A percentile compares a stretch with the other conserved stretches of the same genome.
Evolutionary conservation across 2,329 filamentous ascomycete species (phyloP).

Genomic region (Aspergillus novofumigatus): DNA sequence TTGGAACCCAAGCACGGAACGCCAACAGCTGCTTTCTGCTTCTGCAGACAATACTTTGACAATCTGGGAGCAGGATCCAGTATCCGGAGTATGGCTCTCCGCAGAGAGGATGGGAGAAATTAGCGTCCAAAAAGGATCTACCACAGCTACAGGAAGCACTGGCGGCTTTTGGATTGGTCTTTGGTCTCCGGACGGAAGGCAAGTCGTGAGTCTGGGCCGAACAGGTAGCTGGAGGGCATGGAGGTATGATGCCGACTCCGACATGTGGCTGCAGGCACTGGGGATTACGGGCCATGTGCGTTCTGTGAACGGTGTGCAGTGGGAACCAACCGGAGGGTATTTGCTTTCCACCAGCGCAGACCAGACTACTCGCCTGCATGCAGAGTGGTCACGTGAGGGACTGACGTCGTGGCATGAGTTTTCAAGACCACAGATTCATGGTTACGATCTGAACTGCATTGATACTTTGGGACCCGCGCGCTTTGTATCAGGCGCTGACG

Average conservation of each 20-base stretch:
- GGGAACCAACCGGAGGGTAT: slow-evolving; percentile 78
- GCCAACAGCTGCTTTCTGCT: slow-evolving; percentile 73
- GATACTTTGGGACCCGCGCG: slow-evolving; percentile 67
- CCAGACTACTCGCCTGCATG: slow-evolving; percentile 86
- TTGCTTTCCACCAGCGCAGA: slow-evolving; percentile 85
- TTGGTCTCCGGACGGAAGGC: slow-evolving; percentile 74
- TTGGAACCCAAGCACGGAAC: slow-evolving; percentile 60
- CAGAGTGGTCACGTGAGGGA: slow-evolving; percentile 62
- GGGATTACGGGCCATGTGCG: slow-evolving; percentile 81
- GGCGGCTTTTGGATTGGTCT: slow-evolving; percentile 96
- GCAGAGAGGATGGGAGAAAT: slow-evolving; percentile 84
- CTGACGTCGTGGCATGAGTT: slow-evolving; percentile 84
- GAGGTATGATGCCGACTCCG: slow-evolving; percentile 58
- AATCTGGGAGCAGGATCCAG: slow-evolving; percentile 82
- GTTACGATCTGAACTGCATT: slow-evolving; percentile 95
- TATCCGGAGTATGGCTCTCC: slow-evolving; percentile 88
- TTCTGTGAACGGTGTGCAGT: slow-evolving; percentile 75
- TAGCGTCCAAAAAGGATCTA: slow-evolving; percentile 89
- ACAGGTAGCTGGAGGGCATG: slow-evolving; percentile 93
- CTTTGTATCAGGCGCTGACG: slow-evolving; percentile 93
- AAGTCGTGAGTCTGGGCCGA: slow-evolving; percentile 76
- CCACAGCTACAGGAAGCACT: slow-evolving; percentile 90
- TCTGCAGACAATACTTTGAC: slow-evolving; percentile 94
- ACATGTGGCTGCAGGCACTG: slow-evolving; percentile 71
- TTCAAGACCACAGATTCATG: slow-evolving; percentile 91